These are phyloP conservation scores for Mycogone perniciosa DNA, from an alignment of 2,329 filamentous ascomycete genomes.

Conservation along the genomic window DNA sequence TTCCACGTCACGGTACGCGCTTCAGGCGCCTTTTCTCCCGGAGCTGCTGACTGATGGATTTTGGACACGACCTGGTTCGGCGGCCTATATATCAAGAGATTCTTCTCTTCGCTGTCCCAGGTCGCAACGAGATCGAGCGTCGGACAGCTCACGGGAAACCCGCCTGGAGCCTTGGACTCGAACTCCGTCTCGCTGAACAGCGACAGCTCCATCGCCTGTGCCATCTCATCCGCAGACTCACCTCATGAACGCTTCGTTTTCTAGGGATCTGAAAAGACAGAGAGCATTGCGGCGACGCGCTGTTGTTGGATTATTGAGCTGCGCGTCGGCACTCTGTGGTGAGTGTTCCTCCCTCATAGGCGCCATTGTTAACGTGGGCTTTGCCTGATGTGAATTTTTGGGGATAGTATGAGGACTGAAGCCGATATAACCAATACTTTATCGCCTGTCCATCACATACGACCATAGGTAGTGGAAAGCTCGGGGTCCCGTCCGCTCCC, in stretches of 20 bases:
- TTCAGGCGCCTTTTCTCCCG: conserved; percentile 34
- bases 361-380: not conserved
- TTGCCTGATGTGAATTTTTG: not conserved
- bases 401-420: not conserved
- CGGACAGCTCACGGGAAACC: conserved; percentile 68
- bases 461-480: not conserved
- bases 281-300: not conserved
- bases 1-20: conserved; percentile 57
- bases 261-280: not conserved
- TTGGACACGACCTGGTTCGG: conserved; percentile 62
- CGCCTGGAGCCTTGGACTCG: conserved; percentile 46
- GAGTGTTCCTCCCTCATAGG: not conserved
- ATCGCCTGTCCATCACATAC: not conserved
- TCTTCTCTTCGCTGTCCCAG: conserved; percentile 57
- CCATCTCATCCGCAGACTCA: conserved; percentile 19
- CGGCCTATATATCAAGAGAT: conserved; percentile 70
- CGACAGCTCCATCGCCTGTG: conserved; percentile 29
- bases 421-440: not conserved
- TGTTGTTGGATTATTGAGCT: not conserved
- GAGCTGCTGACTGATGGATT: conserved; percentile 38
- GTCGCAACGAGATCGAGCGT: conserved; percentile 78
- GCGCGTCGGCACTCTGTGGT: not conserved
- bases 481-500: conserved; percentile 4
- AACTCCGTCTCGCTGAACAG: conserved; percentile 53
- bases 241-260: not conserved